These are phyloP conservation scores for Aspergillus conjunctus DNA, from an alignment of 495 filamentous ascomycete species.

Conservation along the genomic window DNA sequence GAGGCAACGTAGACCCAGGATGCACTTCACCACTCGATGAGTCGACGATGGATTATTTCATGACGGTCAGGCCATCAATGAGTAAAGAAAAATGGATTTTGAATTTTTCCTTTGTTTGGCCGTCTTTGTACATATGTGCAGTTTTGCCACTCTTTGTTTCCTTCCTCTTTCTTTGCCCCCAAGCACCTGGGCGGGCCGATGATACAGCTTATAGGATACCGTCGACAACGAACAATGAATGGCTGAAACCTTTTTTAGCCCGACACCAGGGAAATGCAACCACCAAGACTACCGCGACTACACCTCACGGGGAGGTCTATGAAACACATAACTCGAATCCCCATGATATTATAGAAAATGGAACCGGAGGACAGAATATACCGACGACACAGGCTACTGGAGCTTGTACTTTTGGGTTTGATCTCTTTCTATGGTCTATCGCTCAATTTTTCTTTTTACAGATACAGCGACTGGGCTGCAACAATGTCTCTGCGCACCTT, in stretches of 20 bases:
- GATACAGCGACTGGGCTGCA: constrained; percentile 86
- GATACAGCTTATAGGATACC: background rate
- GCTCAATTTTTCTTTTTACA: constrained; percentile 46
- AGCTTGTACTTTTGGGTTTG: background rate
- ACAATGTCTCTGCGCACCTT: constrained; percentile 93
- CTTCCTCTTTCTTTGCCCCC: constrained; percentile 1
- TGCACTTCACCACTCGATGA: constrained; percentile 26
- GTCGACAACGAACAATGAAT: constrained; percentile 10
- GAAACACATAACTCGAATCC: constrained; percentile 1
- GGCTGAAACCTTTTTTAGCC: constrained; percentile 25
- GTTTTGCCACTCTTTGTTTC: background rate
- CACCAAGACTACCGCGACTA: constrained; percentile 19
- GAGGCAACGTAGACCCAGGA: constrained; percentile 44
- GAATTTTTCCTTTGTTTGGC: too few relatives aligned
- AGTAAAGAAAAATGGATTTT: background rate
- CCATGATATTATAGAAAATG: background rate
- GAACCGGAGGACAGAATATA: background rate
- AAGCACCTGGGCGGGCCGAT: too few relatives aligned
- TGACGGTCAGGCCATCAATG: too few relatives aligned
- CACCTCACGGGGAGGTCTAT: constrained; percentile 2
- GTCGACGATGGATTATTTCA: background rate
- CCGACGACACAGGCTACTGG: background rate
- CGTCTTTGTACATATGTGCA: too few relatives aligned
- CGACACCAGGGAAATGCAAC: constrained; percentile 32
- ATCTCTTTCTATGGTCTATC: background rate